These are phyloP conservation scores for Sonneratia caseolaris DNA, from an alignment of 345 rosid species.

Conservation along the genomic window DNA sequence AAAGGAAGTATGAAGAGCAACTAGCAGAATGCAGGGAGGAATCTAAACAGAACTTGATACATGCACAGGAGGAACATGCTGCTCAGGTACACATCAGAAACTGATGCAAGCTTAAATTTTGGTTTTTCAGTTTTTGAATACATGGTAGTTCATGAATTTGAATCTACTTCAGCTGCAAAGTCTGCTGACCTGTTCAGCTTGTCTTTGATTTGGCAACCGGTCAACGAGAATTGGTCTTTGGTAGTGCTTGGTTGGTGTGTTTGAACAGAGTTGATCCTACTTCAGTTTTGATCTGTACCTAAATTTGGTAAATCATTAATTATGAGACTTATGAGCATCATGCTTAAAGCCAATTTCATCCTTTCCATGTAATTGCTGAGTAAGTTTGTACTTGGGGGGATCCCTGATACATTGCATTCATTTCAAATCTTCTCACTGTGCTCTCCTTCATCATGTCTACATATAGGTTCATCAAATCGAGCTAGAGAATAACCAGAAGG, in stretches of 20 bases:
- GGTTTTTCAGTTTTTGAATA: conserved; percentile 2
- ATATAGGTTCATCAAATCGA: conserved; percentile 40
- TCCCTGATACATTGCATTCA: background rate
- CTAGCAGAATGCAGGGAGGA: conserved; percentile 51
- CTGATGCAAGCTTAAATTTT: conserved; percentile 15
- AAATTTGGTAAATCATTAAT: background rate
- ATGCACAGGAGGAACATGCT: conserved; percentile 55
- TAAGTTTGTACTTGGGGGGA: background rate
- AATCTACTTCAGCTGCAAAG: background rate
- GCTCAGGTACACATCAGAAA: conserved; percentile 36
- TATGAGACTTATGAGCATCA: background rate
- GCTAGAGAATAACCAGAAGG: conserved; percentile 50
- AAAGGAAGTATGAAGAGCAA: conserved; percentile 40
- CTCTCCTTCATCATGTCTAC: conserved; percentile 7
- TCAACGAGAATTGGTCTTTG: background rate
- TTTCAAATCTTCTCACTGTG: background rate
- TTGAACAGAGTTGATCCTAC: background rate
- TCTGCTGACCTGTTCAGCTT: background rate
- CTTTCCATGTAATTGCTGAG: background rate
- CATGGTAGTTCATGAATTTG: background rate
- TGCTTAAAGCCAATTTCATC: background rate
- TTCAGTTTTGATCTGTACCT: background rate
- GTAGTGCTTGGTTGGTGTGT: background rate
- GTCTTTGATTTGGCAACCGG: background rate
- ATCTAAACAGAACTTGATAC: conserved; percentile 35